phyloP scores from a whole-genome alignment of 441 rosid genomes.

The Corymbia citriodora region DNA sequence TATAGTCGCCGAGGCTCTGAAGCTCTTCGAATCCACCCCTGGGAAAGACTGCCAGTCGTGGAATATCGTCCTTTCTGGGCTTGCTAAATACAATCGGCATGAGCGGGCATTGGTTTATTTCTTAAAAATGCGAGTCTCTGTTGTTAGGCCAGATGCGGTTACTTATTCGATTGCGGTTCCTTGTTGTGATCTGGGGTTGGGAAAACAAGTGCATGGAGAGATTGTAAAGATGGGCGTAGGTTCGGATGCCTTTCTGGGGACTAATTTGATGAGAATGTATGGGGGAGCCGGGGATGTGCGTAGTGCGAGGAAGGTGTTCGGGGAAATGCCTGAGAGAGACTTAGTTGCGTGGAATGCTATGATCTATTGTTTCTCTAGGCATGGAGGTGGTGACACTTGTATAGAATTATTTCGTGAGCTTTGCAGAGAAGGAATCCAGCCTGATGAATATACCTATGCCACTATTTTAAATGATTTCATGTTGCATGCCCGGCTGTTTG shows the following conservation, averaged over 20 bases:
- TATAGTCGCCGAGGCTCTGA: neutral
- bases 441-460: neutral
- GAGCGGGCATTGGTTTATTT: neutral
- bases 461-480: neutral
- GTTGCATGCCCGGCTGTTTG: neutral
- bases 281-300: neutral
- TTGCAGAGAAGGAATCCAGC: neutral
- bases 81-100: neutral
- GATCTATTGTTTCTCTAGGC: neutral
- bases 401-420: neutral
- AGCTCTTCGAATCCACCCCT: neutral
- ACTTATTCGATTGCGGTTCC: neutral
- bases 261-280: neutral
- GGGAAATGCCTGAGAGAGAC: neutral
- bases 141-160: neutral
- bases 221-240: neutral
- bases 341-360: constrained; percentile 2
- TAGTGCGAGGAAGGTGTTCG: neutral
- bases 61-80: neutral
- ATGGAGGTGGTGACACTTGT: neutral
- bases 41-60: neutral
- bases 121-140: neutral
- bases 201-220: neutral
- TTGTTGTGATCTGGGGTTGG: neutral
- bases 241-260: neutral